These are phyloP conservation scores for Podaxis mareebaensis DNA, from an alignment of 768 basidiomycete genomes.

Conservation along the genomic window DNA sequence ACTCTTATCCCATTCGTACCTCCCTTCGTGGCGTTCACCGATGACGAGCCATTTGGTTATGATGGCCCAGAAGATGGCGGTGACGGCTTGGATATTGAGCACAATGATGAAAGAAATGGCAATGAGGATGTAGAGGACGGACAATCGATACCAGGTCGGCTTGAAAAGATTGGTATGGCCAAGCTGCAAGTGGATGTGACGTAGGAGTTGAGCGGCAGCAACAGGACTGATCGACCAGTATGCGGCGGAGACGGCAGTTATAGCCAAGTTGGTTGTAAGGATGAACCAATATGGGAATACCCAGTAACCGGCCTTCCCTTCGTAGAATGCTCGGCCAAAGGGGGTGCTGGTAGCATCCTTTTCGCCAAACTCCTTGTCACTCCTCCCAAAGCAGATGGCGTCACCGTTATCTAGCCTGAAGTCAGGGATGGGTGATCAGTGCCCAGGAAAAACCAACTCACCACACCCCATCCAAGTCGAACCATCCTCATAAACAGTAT, in stretches of 20 bases:
- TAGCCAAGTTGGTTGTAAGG: constrained; percentile 36
- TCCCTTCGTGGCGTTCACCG: constrained; percentile 37
- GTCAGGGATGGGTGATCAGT: background rate
- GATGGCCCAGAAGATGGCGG: constrained; percentile 42
- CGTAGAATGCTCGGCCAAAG: constrained; percentile 45
- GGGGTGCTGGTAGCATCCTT: constrained; percentile 37
- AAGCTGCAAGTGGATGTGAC: constrained; percentile 32
- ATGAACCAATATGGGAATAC: constrained; percentile 41
- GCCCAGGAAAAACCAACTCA: constrained; percentile 18
- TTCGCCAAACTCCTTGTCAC: constrained; percentile 22
- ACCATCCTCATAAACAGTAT: constrained; percentile 40
- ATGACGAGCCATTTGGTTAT: constrained; percentile 44
- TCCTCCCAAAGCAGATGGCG: constrained; percentile 36
- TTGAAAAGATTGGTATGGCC: constrained; percentile 33
- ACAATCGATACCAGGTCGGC: constrained; percentile 39
- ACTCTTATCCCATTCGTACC: constrained; percentile 47
- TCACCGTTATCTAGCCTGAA: constrained; percentile 35
- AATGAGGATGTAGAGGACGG: constrained; percentile 40
- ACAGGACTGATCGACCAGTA: constrained; percentile 46
- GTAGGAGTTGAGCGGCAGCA: constrained; percentile 37
- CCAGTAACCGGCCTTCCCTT: constrained; percentile 37
- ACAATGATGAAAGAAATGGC: constrained; percentile 37
- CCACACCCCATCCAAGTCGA: constrained; percentile 50
- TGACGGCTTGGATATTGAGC: constrained; percentile 37
- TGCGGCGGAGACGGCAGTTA: constrained; percentile 36